Conservation (phyloP, 306 rosid species). For the Quercus engelmannii region DNA sequence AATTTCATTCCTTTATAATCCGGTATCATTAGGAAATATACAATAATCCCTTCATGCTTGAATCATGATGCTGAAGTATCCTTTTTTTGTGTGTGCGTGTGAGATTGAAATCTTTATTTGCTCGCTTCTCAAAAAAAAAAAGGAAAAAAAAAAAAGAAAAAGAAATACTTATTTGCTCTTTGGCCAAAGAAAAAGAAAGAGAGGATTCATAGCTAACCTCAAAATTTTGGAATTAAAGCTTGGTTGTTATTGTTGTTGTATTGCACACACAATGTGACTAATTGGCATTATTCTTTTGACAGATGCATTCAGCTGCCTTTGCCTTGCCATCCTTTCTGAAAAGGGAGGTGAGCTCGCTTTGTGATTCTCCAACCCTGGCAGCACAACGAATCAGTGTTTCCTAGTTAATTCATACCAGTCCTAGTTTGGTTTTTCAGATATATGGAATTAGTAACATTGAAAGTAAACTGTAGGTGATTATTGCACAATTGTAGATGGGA, state of each 20-base stretch:
- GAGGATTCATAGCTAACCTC: no score
- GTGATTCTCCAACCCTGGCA: constrained; percentile 11
- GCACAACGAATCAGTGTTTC: neutral
- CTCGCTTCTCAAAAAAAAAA: neutral
- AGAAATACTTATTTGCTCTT: neutral
- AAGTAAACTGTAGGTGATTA: constrained; percentile 9
- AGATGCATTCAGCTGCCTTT: constrained; percentile 92
- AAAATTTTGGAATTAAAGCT: no score
- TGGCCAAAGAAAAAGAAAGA: no score
- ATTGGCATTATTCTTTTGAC: constrained; percentile 4
- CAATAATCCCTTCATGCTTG: neutral
- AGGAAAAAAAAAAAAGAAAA: neutral
- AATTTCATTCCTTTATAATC: neutral
- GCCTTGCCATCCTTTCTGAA: constrained; percentile 72
- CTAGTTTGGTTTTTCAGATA: constrained; percentile 3
- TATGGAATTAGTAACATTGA: constrained; percentile 5
- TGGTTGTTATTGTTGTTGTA: no score
- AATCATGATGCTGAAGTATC: neutral
- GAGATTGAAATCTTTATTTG: neutral
- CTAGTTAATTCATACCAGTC: neutral
- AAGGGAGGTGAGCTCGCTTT: constrained; percentile 56
- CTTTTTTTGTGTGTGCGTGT: no score
- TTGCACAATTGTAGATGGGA: neutral
- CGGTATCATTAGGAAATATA: neutral
- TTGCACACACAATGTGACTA: neutral